phyloP scores from a whole-genome alignment of 495 filamentous ascomycete genomes.

The Aspergillus cristatus region DNA sequence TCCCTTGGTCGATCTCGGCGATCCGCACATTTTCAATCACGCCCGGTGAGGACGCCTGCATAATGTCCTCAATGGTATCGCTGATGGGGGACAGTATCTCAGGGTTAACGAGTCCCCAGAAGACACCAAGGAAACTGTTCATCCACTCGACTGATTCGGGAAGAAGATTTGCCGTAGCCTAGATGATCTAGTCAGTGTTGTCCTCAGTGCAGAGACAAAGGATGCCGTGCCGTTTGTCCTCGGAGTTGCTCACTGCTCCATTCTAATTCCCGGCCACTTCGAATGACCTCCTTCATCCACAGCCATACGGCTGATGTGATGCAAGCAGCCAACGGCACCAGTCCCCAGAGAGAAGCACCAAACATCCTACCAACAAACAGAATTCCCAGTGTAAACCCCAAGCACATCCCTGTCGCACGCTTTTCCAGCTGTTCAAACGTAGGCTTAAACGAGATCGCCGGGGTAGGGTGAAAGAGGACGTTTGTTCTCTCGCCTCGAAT shows the following conservation, averaged over 20 bases:
- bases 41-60: constrained; percentile 87
- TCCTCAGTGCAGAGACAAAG: no score
- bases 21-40: constrained; percentile 91
- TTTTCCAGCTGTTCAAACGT: constrained; percentile 73
- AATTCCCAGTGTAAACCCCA: constrained; percentile 59
- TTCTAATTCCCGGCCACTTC: constrained; percentile 72
- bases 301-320: constrained; percentile 69
- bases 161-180: constrained; percentile 74
- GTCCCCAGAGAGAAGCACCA: constrained; percentile 63
- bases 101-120: constrained; percentile 87
- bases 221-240: constrained; percentile 70
- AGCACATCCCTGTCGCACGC: constrained; percentile 56
- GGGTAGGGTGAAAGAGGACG: constrained; percentile 90
- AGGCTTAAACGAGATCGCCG: constrained; percentile 73
- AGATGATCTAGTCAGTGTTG: no score
- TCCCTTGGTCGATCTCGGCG: constrained; percentile 92
- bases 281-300: constrained; percentile 80
- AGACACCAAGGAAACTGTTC: constrained; percentile 70
- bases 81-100: constrained; percentile 78
- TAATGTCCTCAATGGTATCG: constrained; percentile 79
- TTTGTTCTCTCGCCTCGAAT: constrained; percentile 96
- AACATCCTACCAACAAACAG: constrained; percentile 70
- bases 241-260: constrained; percentile 81
- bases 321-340: constrained; percentile 61
- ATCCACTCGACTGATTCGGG: constrained; percentile 95